A percentile compares a stretch with the other conserved stretches of the same genome.
phyloP scores from a whole-genome alignment of 306 rosid genomes.

The Cyclanthera cordifolia region DNA sequence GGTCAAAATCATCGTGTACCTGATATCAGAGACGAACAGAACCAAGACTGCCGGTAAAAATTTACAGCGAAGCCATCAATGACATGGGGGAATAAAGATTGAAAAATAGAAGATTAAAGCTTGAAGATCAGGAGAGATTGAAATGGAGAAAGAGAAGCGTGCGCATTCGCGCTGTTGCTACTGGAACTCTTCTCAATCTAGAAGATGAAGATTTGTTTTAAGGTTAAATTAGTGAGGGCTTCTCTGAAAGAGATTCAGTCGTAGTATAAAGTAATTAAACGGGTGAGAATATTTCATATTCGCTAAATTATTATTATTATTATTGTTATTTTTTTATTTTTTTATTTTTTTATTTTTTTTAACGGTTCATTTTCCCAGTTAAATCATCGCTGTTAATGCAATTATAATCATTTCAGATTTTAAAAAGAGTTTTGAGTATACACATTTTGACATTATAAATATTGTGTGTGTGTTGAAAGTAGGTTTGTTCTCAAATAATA shows the following conservation, averaged over 20 bases:
- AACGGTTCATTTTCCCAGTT: too few species aligned
- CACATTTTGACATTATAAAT: too few species aligned
- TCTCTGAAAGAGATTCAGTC: background rate
- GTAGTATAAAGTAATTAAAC: too few species aligned
- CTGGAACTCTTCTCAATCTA: conserved; percentile 9
- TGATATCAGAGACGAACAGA: background rate
- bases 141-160: background rate
- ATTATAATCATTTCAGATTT: too few species aligned
- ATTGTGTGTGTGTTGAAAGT: too few species aligned
- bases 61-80: background rate
- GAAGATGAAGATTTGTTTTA: background rate
- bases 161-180: background rate
- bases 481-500: too few species aligned
- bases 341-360: too few species aligned
- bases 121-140: conserved; percentile 1
- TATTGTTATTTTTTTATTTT: too few species aligned
- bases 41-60: background rate
- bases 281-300: too few species aligned
- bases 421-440: too few species aligned
- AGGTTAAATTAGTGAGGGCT: conserved; percentile 2
- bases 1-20: conserved; percentile 3
- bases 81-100: background rate
- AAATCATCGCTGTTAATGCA: too few species aligned
- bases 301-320: too few species aligned
- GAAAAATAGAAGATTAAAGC: background rate